Conservation (phyloP, 2,329 filamentous ascomycete species). For the Aspergillus fumigatiaffinis region DNA sequence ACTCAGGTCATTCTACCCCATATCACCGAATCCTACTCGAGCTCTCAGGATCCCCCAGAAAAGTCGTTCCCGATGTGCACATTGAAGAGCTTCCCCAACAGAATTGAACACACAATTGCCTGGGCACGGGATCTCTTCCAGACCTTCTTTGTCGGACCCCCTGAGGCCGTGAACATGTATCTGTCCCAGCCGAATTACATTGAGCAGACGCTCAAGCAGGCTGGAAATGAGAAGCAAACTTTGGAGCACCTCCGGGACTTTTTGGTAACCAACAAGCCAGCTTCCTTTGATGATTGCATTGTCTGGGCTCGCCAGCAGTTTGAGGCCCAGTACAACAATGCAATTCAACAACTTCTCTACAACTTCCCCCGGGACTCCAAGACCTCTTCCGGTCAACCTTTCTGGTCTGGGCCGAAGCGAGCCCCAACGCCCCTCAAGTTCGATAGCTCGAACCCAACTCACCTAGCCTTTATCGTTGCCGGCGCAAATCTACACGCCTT, state of each 20-base stretch:
- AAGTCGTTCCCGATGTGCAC: slow-evolving; percentile 99
- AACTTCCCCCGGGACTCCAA: slow-evolving; percentile 95
- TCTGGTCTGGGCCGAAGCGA: slow-evolving; percentile 98
- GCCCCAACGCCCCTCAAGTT: slow-evolving; percentile 91
- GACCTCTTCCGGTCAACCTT: slow-evolving; percentile 82
- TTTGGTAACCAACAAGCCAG: slow-evolving; percentile 84
- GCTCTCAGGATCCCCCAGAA: slow-evolving; percentile 94
- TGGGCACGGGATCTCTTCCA: slow-evolving; percentile 98
- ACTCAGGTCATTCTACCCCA: slow-evolving; percentile 90
- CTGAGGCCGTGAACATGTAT: slow-evolving; percentile 92
- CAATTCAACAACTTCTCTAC: slow-evolving; percentile 89
- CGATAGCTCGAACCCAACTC: slow-evolving; percentile 75
- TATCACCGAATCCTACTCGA: slow-evolving; percentile 94
- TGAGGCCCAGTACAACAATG: slow-evolving; percentile 95
- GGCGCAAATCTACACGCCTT: slow-evolving; percentile 92
- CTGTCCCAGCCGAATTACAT: slow-evolving; percentile 88
- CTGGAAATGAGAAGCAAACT: slow-evolving; percentile 91
- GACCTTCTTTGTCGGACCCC: slow-evolving; percentile 85
- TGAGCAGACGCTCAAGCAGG: slow-evolving; percentile 80
- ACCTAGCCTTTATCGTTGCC: slow-evolving; percentile 82
- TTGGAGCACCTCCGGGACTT: slow-evolving; percentile 86
- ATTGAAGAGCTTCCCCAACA: slow-evolving; percentile 93
- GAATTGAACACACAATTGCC: slow-evolving; percentile 97
- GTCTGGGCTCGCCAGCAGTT: slow-evolving; percentile 92
- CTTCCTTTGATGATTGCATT: slow-evolving; percentile 93